Evolutionary conservation across 78 protist genomes (phyloP).

Genomic region (Dictyostelium discoideum): DNA sequence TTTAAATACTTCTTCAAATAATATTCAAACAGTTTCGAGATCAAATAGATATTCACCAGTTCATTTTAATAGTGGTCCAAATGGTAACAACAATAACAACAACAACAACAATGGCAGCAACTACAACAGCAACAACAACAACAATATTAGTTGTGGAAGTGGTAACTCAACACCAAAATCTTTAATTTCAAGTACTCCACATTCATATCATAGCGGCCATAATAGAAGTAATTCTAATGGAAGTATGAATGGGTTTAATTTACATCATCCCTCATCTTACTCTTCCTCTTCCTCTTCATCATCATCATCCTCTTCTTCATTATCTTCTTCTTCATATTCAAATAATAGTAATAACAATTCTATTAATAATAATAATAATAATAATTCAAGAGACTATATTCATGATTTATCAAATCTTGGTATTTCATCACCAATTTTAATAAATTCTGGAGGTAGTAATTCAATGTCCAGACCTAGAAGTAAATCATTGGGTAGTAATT

Average conservation of each 20-base stretch:
- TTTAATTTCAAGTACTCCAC: background rate
- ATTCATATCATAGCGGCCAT: background rate
- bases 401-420: conserved; percentile 39
- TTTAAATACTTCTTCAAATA: background rate
- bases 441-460: background rate
- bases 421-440: background rate
- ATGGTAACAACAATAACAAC: background rate
- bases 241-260: background rate
- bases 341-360: background rate
- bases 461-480: conserved; percentile 28
- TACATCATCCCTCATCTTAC: background rate
- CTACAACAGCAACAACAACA: background rate
- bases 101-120: background rate
- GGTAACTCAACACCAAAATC: background rate
- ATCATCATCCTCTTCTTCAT: background rate
- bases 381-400: background rate
- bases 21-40: background rate
- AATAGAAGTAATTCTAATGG: background rate
- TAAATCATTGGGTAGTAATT: conserved; percentile 30
- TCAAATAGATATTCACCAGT: conserved; percentile 1
- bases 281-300: background rate
- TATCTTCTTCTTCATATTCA: background rate
- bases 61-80: background rate
- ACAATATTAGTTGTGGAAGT: background rate
- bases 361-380: background rate